Evolutionary conservation across 75 land plant genomes (phyloP).

Genomic region (Pinus tabuliformis): DNA sequence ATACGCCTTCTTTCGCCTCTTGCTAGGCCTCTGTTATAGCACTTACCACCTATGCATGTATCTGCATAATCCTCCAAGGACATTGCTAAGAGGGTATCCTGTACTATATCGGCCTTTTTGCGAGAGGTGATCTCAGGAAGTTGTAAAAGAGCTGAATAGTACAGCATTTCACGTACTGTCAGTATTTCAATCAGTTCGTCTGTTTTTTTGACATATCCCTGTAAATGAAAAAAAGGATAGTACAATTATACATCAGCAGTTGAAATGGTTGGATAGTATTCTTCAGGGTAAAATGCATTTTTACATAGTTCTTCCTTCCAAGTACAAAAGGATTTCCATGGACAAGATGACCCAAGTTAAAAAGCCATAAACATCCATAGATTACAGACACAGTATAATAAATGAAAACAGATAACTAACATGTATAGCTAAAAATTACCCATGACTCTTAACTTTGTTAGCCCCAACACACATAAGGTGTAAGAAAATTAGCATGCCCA

Average conservation of each 20-base stretch:
- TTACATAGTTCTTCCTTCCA: background rate
- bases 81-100: constrained; percentile 73
- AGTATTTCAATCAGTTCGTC: constrained; percentile 71
- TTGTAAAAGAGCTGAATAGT: constrained; percentile 76
- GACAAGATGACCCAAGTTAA: too few relatives aligned
- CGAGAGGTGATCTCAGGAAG: constrained; percentile 48
- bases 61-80: constrained; percentile 72
- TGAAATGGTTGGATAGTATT: background rate
- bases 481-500: background rate
- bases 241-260: background rate
- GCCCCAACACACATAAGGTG: background rate
- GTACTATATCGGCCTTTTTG: constrained; percentile 50
- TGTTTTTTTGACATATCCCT: constrained; percentile 75
- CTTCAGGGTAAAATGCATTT: background rate
- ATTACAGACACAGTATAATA: background rate
- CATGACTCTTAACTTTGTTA: background rate
- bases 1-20: constrained; percentile 73
- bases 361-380: background rate
- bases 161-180: constrained; percentile 74
- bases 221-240: background rate
- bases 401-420: too few relatives aligned
- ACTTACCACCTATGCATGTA: constrained; percentile 65
- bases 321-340: background rate
- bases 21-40: constrained; percentile 61
- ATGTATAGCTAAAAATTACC: background rate